Percentiles rank a stretch among this genome's conserved stretches.
Evolutionary conservation across 495 filamentous ascomycete genomes (phyloP).

Genomic region (Penicillium atrosanguineum): DNA sequence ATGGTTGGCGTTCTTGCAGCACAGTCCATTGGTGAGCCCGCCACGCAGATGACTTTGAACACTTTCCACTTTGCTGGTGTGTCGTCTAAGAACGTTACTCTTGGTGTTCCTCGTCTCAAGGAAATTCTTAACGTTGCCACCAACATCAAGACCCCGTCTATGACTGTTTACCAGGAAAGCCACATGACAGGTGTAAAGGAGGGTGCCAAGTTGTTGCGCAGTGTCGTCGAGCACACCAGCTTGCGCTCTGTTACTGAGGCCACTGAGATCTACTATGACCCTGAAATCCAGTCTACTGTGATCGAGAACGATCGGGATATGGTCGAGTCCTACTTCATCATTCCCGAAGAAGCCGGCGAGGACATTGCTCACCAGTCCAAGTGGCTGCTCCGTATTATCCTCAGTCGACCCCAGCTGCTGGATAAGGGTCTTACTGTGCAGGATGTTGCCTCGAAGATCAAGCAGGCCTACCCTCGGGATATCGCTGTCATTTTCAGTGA

Average conservation of each 20-base stretch:
- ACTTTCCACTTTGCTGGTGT: conserved; percentile 99
- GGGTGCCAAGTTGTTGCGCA: conserved; percentile 80
- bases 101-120: conserved; percentile 98
- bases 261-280: conserved; percentile 97
- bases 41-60: conserved; percentile 99
- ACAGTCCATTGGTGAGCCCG: conserved; percentile 97
- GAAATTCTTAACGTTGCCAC: conserved; percentile 97
- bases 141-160: conserved; percentile 98
- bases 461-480: conserved; percentile 81
- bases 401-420: conserved; percentile 87
- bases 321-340: conserved; percentile 95
- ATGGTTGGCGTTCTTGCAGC: conserved; percentile 99
- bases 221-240: conserved; percentile 90
- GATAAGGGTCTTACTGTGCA: conserved; percentile 91
- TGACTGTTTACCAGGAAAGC: conserved; percentile 83
- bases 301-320: conserved; percentile 89
- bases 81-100: conserved; percentile 98
- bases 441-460: conserved; percentile 87
- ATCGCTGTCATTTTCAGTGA: conserved; percentile 95
- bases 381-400: conserved; percentile 92
- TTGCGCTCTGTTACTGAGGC: conserved; percentile 85
- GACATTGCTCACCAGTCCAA: conserved; percentile 76
- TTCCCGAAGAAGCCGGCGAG: conserved; percentile 77
- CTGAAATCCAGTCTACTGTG: conserved; percentile 77
- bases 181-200: conserved; percentile 61